These are phyloP conservation scores for Naganishia cerealis DNA, from an alignment of 1,284 basidiomycete species.

Conservation along the genomic window DNA sequence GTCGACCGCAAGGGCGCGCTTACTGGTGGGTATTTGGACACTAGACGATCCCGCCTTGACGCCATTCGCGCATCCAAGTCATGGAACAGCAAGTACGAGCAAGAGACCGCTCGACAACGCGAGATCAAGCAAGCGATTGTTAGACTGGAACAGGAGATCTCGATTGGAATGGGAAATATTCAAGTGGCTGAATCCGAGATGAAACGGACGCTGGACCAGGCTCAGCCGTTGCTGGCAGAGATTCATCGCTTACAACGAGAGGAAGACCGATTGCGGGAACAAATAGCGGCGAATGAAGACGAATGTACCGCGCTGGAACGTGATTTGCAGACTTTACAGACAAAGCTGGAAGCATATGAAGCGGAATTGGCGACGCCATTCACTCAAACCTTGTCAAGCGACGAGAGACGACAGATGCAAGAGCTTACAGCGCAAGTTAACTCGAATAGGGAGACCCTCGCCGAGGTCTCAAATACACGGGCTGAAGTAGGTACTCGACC, in stretches of 20 bases:
- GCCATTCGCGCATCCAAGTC: slow-evolving; percentile 73
- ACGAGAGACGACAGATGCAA: slow-evolving; percentile 71
- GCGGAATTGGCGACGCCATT: slow-evolving; percentile 76
- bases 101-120: slow-evolving; percentile 64
- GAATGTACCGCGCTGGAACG: slow-evolving; percentile 70
- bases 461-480: slow-evolving; percentile 68
- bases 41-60: slow-evolving; percentile 84
- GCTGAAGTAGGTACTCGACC: slow-evolving; percentile 63
- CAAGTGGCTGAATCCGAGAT: slow-evolving; percentile 71
- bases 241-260: slow-evolving; percentile 66
- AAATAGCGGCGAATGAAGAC: slow-evolving; percentile 67
- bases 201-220: slow-evolving; percentile 67
- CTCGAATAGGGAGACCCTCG: slow-evolving; percentile 66
- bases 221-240: slow-evolving; percentile 69
- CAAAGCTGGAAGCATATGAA: slow-evolving; percentile 63
- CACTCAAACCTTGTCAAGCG: slow-evolving; percentile 67
- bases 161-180: slow-evolving; percentile 70
- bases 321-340: slow-evolving; percentile 57
- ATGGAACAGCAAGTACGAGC: slow-evolving; percentile 73
- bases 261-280: slow-evolving; percentile 67
- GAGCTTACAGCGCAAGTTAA: slow-evolving; percentile 75
- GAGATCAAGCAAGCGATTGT: slow-evolving; percentile 73
- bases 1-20: slow-evolving; percentile 94
- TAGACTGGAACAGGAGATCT: slow-evolving; percentile 83
- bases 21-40: slow-evolving; percentile 94